Percentiles rank a stretch among this genome's conserved stretches.
phyloP scores from a whole-genome alignment of 2,329 filamentous ascomycete genomes.

The Fusarium tanahbumbuense region DNA sequence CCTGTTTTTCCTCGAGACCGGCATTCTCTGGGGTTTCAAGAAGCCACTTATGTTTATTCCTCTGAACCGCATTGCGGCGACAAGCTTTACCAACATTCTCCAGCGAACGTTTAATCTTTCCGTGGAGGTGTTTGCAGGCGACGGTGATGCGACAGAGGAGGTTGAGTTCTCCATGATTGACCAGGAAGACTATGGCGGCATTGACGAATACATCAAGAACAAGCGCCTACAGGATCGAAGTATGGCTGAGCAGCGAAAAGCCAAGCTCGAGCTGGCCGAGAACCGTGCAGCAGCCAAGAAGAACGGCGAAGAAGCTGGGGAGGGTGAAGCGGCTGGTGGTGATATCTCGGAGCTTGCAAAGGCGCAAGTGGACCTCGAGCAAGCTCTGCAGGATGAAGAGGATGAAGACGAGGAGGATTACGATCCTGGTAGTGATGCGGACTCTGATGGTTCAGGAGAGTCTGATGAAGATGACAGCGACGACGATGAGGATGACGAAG shows the following conservation, averaged over 20 bases:
- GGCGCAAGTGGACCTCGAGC: conserved; percentile 63
- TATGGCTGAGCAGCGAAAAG: conserved; percentile 75
- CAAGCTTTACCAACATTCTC: conserved; percentile 75
- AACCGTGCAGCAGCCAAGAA: conserved; percentile 63
- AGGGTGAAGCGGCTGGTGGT: conserved; percentile 51
- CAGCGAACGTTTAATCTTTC: conserved; percentile 77
- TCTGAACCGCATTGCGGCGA: conserved; percentile 67
- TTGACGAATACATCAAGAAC: conserved; percentile 71
- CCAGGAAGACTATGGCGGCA: conserved; percentile 73
- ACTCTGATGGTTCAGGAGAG: conserved; percentile 68
- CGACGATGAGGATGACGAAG: conserved; percentile 55
- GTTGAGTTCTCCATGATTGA: conserved; percentile 77
- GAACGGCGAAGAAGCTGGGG: conserved; percentile 55
- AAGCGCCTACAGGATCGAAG: conserved; percentile 74
- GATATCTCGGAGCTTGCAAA: conserved; percentile 62
- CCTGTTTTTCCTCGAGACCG: conserved; percentile 73
- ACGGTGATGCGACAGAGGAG: conserved; percentile 65
- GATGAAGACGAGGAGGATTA: conserved; percentile 75
- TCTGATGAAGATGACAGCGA: conserved; percentile 63
- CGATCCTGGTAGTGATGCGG: conserved; percentile 70
- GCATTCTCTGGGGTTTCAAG: conserved; percentile 77
- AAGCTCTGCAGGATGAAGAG: conserved; percentile 68
- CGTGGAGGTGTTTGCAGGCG: conserved; percentile 67
- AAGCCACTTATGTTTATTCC: conserved; percentile 75
- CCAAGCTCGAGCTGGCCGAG: conserved; percentile 71